Conservation (phyloP, 768 basidiomycete species). For the Phylloporus arenicola region DNA sequence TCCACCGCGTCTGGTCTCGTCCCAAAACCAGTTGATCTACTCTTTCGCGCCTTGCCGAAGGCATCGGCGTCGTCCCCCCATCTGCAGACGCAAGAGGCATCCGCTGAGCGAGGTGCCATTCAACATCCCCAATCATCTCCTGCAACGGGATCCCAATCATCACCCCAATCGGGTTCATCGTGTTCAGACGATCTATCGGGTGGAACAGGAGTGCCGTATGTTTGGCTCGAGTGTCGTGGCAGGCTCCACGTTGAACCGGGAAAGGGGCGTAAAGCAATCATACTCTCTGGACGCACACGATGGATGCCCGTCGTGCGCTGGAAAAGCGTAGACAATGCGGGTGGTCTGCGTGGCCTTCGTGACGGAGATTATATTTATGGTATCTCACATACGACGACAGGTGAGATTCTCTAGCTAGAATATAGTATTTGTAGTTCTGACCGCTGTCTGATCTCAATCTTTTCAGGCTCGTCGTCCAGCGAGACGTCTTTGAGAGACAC, state of each 20-base stretch:
- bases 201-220: constrained; percentile 39
- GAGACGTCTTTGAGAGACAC: constrained; percentile 1
- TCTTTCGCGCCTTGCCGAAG: constrained; percentile 79
- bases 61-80: constrained; percentile 5
- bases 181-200: constrained; percentile 1
- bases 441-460: neutral
- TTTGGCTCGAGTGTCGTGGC: constrained; percentile 92
- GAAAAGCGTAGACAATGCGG: constrained; percentile 48
- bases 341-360: constrained; percentile 26
- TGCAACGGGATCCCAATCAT: neutral
- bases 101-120: neutral
- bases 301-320: constrained; percentile 61
- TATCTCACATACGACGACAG: constrained; percentile 17
- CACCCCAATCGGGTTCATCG: neutral
- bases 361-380: neutral
- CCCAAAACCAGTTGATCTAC: constrained; percentile 68
- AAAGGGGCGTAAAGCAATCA: constrained; percentile 90
- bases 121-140: constrained; percentile 2
- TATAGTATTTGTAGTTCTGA: neutral
- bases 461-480: constrained; percentile 5
- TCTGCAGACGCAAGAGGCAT: neutral
- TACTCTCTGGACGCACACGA: constrained; percentile 76
- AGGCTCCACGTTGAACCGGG: constrained; percentile 87
- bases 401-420: neutral
- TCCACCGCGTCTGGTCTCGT: constrained; percentile 7